Percentiles rank a stretch among this genome's conserved stretches.
Evolutionary conservation across 1,284 basidiomycete species (phyloP).

Genomic region (Schizopora paradoxa): DNA sequence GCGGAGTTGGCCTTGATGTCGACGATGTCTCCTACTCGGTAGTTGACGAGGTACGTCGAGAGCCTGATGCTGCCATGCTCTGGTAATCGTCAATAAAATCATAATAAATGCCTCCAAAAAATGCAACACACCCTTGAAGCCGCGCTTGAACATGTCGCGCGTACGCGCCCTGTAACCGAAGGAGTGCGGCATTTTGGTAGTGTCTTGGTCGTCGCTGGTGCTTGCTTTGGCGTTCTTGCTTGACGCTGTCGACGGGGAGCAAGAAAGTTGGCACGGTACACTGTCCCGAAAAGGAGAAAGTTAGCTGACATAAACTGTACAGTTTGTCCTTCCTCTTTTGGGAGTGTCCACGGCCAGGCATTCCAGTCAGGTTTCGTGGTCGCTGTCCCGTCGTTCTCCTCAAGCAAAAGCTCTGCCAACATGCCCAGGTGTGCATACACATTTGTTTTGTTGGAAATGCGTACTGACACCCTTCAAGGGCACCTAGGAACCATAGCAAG

Average conservation of each 20-base stretch:
- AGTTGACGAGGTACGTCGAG: slow-evolving; percentile 91
- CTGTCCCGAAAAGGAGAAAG: slow-evolving; percentile 35
- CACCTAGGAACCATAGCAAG: slow-evolving; percentile 84
- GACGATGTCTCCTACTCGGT: slow-evolving; percentile 96
- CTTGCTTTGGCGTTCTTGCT: slow-evolving; percentile 14
- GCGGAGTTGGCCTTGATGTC: slow-evolving; percentile 99
- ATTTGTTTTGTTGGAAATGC: slow-evolving; percentile 13
- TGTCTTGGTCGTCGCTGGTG: slow-evolving; percentile 45
- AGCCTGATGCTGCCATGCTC: slow-evolving; percentile 90
- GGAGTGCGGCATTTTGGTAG: slow-evolving; percentile 97
- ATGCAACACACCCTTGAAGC: slow-evolving; percentile 78
- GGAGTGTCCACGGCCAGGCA: no score
- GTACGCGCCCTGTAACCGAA: slow-evolving; percentile 99
- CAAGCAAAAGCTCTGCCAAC: slow-evolving; percentile 57
- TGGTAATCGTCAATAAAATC: slow-evolving; percentile 28
- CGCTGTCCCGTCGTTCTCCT: slow-evolving; percentile 29
- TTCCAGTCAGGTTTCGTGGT: no score
- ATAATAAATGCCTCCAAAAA: slow-evolving; percentile 14
- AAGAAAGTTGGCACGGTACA: no score
- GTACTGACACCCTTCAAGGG: slow-evolving; percentile 51
- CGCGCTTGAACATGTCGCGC: slow-evolving; percentile 99
- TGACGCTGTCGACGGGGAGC: not conserved
- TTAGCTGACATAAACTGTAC: slow-evolving; percentile 22
- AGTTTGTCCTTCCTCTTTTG: slow-evolving; percentile 10
- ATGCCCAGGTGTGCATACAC: slow-evolving; percentile 71